Base-by-base conservation (phyloP, 2,329 filamentous ascomycete species). In the Huntiella abstrusa region DNA sequence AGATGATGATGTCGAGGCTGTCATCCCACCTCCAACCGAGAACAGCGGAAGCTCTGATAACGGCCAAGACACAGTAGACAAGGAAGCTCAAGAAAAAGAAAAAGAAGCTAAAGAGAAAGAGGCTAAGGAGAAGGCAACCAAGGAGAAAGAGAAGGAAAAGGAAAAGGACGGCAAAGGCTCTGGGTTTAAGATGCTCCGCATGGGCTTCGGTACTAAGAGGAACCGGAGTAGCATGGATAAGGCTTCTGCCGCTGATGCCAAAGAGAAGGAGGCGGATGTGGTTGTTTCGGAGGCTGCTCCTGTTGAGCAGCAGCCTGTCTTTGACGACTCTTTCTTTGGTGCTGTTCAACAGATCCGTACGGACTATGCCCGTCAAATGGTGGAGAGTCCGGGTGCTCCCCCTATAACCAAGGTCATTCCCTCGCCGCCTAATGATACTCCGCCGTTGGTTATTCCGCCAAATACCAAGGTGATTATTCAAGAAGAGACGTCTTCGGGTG, bases 171-270 rank as follows among this genome's bases (percentile, higher is more conserved):
- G 65, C 4, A 64, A 68, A 47, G 78, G 72, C 2, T 66, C 84
- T 4, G 92, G 93, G 58, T 77, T 81, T 38, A 91, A 87, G 64
- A 91, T 88, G 63, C 87, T 93, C 60, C 77, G 81, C 41, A 80
- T 83, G 74, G 72, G 69, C 51, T 86, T 88, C 56, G 78, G 80
- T 53, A 80, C 79, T 55, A 95, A 92, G 66, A 94, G 93, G 61
- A 77, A 77, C 10, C 74, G 84, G 12, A 79, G 78, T 2, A 28
- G 22, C 22, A 28, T 28, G 22, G 22, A 28, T 10, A 28, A 28
- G 22, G 66, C 71, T 3, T 78, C 78, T 3, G 69, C 76, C 1
- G 34, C 13, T 13, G 41, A 43, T 15, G 41, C 17, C 13, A 83
- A 91, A 53, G 84, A 92, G 57, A 88, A 86, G 60, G 73, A 73